A percentile compares a stretch with the other conserved stretches of the same genome.
Conservation (phyloP, 169 alveolate species). For the Plasmodium fragile region DNA sequence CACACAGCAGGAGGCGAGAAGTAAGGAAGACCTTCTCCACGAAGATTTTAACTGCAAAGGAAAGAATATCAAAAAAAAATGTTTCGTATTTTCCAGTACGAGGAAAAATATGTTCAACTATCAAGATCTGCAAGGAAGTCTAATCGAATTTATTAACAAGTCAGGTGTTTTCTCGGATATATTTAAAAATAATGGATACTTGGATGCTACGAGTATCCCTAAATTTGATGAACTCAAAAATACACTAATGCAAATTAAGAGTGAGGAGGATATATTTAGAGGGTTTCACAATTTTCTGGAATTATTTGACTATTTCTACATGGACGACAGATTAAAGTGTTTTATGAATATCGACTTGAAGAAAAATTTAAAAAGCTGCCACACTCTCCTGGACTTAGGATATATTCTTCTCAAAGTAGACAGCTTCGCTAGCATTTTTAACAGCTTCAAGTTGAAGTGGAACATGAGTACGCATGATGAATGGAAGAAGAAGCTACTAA, state of each 20-base stretch:
- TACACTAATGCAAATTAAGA: conserved; percentile 17
- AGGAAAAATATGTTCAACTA: conserved; percentile 24
- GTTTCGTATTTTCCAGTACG: conserved; percentile 25
- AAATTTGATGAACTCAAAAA: conserved; percentile 59
- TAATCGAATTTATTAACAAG: conserved; percentile 64
- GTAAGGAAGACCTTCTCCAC: background rate
- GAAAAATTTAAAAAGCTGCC: conserved; percentile 35
- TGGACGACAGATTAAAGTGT: conserved; percentile 54
- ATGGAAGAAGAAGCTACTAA: conserved; percentile 52
- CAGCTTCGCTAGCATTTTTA: conserved; percentile 22
- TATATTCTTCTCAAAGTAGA: conserved; percentile 48
- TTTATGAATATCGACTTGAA: conserved; percentile 29
- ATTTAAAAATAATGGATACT: conserved; percentile 22
- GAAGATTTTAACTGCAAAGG: background rate
- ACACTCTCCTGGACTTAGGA: conserved; percentile 35
- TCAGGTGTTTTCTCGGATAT: conserved; percentile 63
- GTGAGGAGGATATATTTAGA: conserved; percentile 36
- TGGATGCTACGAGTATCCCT: conserved; percentile 34
- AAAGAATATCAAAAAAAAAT: background rate
- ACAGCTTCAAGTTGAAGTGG: conserved; percentile 35
- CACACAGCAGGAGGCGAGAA: conserved; percentile 1
- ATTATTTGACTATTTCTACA: conserved; percentile 48
- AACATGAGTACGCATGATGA: conserved; percentile 31
- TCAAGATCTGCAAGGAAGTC: conserved; percentile 34
- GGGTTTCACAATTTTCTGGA: conserved; percentile 52